Evolutionary conservation across 352 stramenopile species (phyloP).

Genomic region (Globisporangium cylindrosporum): DNA sequence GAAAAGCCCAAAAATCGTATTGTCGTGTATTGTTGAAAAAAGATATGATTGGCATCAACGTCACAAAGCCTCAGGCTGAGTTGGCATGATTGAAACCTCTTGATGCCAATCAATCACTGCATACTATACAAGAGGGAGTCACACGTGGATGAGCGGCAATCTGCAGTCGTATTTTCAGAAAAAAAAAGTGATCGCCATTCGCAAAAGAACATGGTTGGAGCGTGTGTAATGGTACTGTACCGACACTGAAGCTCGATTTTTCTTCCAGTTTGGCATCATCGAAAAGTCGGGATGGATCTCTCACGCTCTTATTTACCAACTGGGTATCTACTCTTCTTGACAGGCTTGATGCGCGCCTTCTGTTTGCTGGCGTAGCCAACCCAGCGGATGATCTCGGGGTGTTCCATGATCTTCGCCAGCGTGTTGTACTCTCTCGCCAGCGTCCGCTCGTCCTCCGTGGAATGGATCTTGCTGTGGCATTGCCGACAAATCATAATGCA

Average conservation of each 20-base stretch:
- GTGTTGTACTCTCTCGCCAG: slow-evolving; percentile 90
- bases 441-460: slow-evolving; percentile 86
- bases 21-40: background rate
- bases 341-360: slow-evolving; percentile 55
- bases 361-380: slow-evolving; percentile 91
- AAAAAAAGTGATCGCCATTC: background rate
- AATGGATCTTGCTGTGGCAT: slow-evolving; percentile 92
- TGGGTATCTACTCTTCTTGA: slow-evolving; percentile 59
- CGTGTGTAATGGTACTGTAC: background rate
- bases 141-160: background rate
- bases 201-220: too few relatives aligned
- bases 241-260: background rate
- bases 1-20: background rate
- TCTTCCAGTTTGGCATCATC: background rate
- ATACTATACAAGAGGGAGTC: background rate
- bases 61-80: background rate
- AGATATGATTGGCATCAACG: background rate
- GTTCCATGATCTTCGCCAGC: slow-evolving; percentile 88
- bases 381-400: slow-evolving; percentile 87
- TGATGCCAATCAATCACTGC: background rate
- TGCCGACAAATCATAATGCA: slow-evolving; percentile 91
- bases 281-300: background rate
- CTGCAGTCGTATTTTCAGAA: background rate
- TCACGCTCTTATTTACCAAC: slow-evolving; percentile 30
- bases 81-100: background rate